Base-by-base conservation (phyloP, 1,284 basidiomycete genomes). In the Trametes versicolor region DNA sequence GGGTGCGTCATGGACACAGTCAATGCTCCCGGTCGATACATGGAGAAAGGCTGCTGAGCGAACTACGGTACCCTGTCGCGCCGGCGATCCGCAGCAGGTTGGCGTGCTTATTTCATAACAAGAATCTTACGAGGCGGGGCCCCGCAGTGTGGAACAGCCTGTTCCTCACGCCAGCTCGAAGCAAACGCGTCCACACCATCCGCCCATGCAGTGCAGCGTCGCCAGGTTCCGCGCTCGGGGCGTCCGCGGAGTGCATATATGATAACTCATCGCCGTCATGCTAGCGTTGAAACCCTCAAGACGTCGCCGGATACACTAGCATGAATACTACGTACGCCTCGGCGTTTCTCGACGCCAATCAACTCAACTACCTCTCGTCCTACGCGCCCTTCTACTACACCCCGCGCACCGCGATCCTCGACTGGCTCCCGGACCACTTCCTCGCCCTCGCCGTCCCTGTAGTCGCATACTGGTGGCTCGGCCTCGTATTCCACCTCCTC, bases 391-490 rank as follows among this genome's bases (percentile, higher is more conserved):
- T 73, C 37, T 75, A 75, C 66, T 75, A 74, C 58, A 55, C 51
- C 21, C 70, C 68, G 1, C 48, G 58, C 15, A 48, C 67, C 13
- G 21, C 63, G 19, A 47, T 75, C 45, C 9, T 74, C 52, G 43
- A 62, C n/a, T 71, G 53, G 59, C 29, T 70, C 32, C 68, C 91
- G 4, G 97, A 99, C 82, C 84, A 90, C 64, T 73, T 86, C 67
- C 80, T 96, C 41, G 87, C 94, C 3, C 82, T 98, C 58, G 82
- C 87, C 7, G 84, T 88, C 0, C 97, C 97, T 1, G 75, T 98
- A 63, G 62, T 92, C 65, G 87, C 90, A 19, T 99, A 99, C 81
- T 99, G 97, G 97, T 70, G 79, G 1, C 79, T 91, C 50, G 95
- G 94, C 1, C 80, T 92, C 62, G 78, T 93, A 74, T 99, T 97